These are phyloP conservation scores for Solanum hybrid DNA, from an alignment of 305 asterid genomes.

Conservation along the genomic window DNA sequence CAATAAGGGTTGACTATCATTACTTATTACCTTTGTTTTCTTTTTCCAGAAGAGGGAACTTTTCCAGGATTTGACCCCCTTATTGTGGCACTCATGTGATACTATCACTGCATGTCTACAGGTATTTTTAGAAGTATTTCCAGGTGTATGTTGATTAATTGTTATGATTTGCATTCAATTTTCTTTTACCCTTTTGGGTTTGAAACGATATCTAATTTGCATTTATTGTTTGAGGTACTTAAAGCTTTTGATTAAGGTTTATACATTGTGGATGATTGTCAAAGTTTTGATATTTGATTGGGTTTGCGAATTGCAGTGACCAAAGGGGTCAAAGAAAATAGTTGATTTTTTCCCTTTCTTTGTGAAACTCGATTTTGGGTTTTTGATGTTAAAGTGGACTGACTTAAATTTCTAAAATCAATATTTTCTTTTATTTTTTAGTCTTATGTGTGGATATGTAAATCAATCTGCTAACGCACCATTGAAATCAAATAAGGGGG, in stretches of 20 bases:
- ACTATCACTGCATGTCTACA: background rate
- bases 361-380: background rate
- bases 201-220: no score
- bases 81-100: background rate
- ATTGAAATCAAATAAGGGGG: background rate
- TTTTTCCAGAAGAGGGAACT: background rate
- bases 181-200: background rate
- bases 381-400: background rate
- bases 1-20: background rate
- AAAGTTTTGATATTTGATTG: no score
- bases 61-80: background rate
- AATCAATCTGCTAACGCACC: background rate
- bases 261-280: background rate
- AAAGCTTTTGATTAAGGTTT: background rate
- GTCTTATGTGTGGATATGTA: background rate
- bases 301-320: background rate
- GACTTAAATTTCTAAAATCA: background rate
- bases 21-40: background rate
- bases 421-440: no score
- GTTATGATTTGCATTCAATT: background rate
- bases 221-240: no score
- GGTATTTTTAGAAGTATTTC: no score
- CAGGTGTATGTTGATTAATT: background rate
- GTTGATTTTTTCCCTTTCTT: background rate
- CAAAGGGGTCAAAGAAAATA: background rate